Percentiles rank a stretch among this genome's conserved stretches.
Conservation (phyloP, 75 land plant species). For the Azolla pinnata region DNA sequence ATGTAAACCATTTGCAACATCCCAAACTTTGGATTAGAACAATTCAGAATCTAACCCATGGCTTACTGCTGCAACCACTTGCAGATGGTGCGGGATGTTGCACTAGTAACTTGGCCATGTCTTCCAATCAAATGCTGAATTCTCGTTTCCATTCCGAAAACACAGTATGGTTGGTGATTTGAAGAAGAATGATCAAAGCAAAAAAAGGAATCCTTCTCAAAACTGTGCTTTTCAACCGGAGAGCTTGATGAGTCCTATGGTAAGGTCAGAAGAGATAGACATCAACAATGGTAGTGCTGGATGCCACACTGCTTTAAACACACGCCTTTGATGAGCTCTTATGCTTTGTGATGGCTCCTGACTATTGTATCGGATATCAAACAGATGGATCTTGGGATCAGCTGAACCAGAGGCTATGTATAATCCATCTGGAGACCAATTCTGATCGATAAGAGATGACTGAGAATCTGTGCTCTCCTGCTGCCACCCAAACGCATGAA, state of each 20-base stretch:
- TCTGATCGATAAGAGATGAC: constrained; percentile 71
- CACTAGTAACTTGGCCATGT: no score
- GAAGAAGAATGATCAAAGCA: no score
- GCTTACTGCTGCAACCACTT: no score
- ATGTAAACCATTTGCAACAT: no score
- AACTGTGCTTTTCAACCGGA: constrained; percentile 6
- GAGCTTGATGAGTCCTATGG: constrained; percentile 71
- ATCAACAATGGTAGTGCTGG: constrained; percentile 49
- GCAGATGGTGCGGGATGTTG: no score
- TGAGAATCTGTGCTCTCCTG: constrained; percentile 83
- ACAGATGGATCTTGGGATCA: constrained; percentile 71
- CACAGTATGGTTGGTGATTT: neutral
- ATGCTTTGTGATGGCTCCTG: constrained; percentile 61
- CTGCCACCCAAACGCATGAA: constrained; percentile 85
- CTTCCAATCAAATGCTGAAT: neutral
- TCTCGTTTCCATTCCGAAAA: neutral
- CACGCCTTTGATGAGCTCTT: constrained; percentile 76
- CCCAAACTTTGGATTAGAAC: no score
- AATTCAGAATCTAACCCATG: no score
- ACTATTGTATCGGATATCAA: constrained; percentile 68
- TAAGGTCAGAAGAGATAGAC: constrained; percentile 88
- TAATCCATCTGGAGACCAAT: constrained; percentile 87
- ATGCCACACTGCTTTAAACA: constrained; percentile 89
- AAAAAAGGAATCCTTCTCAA: neutral
- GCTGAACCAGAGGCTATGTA: constrained; percentile 73